Base-by-base conservation (phyloP, 23 red algal species). In the Pyropia yezoensis region DNA sequence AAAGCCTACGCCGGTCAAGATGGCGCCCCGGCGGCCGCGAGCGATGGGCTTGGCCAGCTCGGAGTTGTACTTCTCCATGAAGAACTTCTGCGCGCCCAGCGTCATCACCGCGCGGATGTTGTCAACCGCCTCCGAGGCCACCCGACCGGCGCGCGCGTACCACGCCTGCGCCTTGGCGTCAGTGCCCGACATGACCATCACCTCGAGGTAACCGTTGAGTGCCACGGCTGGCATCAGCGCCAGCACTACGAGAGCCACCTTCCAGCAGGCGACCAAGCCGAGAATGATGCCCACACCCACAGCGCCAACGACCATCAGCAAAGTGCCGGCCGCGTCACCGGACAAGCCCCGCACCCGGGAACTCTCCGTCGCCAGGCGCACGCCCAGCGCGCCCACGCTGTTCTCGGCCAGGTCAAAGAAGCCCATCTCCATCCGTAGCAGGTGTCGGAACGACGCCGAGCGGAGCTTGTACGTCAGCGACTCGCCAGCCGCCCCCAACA, bases 401-500 rank as follows among this genome's bases (percentile, higher is more conserved):
- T 90, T 62, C 65, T 87, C 61, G 24, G 78, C 73, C 18, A 30
- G 54, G 63, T 95, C 90, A 49, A 95, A 95, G 63, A 87, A 95
- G 22, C 69, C 81, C 57, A 95, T 78, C 9, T 95, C 87, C 71
- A 91, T 86, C 25, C 68, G 66, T 18, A 98, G 69, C n/a, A 98
- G 49, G 33, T 71, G 63, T 24, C 74, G 51, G 65, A 98, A 98
- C 27, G 85, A 66, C 59, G 66, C 49, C 9, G 63, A 45, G 21
- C 94, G 82, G 50, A 98, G 63, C 70, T 89, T 80, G 33, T 76
- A 57, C 23, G 87, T 83, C 19, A 98, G 69, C 52, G 76, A 67
- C 63, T 98, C 94, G 32, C 94, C 85, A 62, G 79, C 75, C 33
- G 86, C 66, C 27, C 85, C 86, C 14, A 91, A 67, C 71, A 91